Base-by-base conservation (phyloP, 345 rosid species). In the Hypericum perforatum region DNA sequence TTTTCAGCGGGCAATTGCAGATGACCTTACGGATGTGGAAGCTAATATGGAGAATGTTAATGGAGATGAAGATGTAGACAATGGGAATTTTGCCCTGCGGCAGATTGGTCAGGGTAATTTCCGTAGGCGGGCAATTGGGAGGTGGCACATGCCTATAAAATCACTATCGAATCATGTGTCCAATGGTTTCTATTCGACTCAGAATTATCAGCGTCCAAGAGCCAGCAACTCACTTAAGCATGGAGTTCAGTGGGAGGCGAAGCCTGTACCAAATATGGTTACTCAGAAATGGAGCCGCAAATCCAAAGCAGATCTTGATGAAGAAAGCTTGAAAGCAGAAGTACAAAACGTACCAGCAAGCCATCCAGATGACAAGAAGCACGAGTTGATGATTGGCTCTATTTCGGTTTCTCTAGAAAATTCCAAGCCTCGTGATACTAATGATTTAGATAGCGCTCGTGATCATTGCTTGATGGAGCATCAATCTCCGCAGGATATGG, bases 201-300 rank as follows among this genome's bases (percentile, higher is more conserved):
- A 67, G 51, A 70, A 60, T 66, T 58, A 71, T 58, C 71, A 69
- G 42, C 64, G 71, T 6, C 52, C 73, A 10, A 90, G 77, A 65
- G 67, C 47, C 37, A 76, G 81, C 54, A 68, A 63, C 64, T 62
- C 65, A 63, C 80, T 65, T 54, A 82, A 71, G 72, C 87, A 78
- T 67, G 92, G 77, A 65, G 65, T 49, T 46, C 70, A 54, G 54
- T 74, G 74, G 72, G 82, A 80, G 54, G 43, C 41, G 37, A 70
- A 65, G 70, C 47, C 65, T 50, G 63, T 63, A 36, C 36, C 57
- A 52, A 71, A 59, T 63, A 22, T 4, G 32, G 74, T 75, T 53
- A 73, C 63, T 49, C 82, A 79, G 68, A 80, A 82, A 16, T 89
- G 97, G 97, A 86, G 87, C 74, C 72, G 76, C 39, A 89, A 84